Conservation (phyloP, 768 basidiomycete species). For the Amanita inopinata region DNA sequence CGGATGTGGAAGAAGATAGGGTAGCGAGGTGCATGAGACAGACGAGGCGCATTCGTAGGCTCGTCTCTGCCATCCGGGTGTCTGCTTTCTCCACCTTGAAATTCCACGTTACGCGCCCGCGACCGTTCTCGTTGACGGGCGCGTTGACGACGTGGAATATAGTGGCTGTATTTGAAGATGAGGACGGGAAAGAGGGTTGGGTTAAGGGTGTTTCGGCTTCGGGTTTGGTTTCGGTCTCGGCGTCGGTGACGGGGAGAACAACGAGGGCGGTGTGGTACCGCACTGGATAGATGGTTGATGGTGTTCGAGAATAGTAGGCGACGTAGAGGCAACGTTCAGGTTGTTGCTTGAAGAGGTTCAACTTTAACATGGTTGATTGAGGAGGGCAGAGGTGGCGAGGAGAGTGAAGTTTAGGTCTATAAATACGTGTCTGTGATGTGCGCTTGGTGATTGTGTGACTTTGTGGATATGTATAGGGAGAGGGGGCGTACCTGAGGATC, state of each 20-base stretch:
- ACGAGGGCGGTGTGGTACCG: constrained; percentile 7
- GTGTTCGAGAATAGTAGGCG: constrained; percentile 7
- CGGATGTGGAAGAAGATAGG: neutral
- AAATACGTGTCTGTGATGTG: no score
- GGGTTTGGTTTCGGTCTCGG: neutral
- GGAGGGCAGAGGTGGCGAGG: no score
- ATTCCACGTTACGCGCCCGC: constrained; percentile 6
- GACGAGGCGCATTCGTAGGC: constrained; percentile 1
- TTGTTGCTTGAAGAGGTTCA: constrained; percentile 4
- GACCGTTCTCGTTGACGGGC: constrained; percentile 7
- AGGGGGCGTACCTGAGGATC: no score
- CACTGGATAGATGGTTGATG: constrained; percentile 6
- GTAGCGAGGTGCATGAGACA: constrained; percentile 3
- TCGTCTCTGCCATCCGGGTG: neutral
- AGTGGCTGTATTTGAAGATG: neutral
- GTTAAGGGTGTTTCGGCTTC: constrained; percentile 1
- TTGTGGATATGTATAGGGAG: no score
- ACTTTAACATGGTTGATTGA: no score
- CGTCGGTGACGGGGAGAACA: neutral
- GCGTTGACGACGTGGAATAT: constrained; percentile 8
- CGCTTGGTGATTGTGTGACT: no score
- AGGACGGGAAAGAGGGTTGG: neutral
- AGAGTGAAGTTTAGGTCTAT: no score
- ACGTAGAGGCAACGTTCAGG: constrained; percentile 1
- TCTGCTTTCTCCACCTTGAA: constrained; percentile 1